A percentile compares a stretch with the other conserved stretches of the same genome.
These are phyloP conservation scores for Silene vulgaris DNA, from an alignment of 179 eudicot species.

Conservation along the genomic window DNA sequence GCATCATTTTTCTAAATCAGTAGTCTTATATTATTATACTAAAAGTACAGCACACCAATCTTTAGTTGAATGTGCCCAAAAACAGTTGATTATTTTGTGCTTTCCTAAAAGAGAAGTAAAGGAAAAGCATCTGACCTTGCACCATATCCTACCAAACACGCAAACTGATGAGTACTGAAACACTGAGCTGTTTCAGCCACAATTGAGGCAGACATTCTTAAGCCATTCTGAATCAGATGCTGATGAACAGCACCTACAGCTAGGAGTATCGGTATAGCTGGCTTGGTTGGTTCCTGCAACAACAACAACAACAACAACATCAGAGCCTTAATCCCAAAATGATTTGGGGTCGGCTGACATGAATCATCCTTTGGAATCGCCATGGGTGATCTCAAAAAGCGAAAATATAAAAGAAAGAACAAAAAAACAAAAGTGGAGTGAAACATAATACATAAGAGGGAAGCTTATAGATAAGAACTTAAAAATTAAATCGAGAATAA, in stretches of 20 bases:
- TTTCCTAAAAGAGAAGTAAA: conserved; percentile 7
- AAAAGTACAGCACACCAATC: background rate
- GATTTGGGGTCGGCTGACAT: too few relatives aligned
- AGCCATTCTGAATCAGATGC: conserved; percentile 94
- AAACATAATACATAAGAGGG: too few relatives aligned
- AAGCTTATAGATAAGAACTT: too few relatives aligned
- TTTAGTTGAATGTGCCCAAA: background rate
- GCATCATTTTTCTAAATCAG: background rate
- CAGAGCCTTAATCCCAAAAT: too few relatives aligned
- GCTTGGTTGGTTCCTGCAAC: conserved; percentile 96
- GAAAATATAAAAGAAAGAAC: too few relatives aligned
- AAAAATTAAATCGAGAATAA: too few relatives aligned
- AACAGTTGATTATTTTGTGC: conserved; percentile 3
- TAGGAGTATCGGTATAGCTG: conserved; percentile 96
- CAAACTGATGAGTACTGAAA: conserved; percentile 99
- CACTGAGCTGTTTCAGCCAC: conserved; percentile 99
- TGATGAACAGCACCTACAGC: conserved; percentile 99
- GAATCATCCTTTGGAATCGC: too few relatives aligned
- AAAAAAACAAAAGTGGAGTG: too few relatives aligned
- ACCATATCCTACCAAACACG: conserved; percentile 97
- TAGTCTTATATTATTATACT: background rate
- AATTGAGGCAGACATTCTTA: conserved; percentile 92
- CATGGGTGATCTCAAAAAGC: too few relatives aligned
- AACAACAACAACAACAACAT: too few relatives aligned
- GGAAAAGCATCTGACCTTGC: conserved; percentile 61